Evolutionary conservation across 2,329 filamentous ascomycete species (phyloP), one percentile per base, ranked within the genome.

Genomic region (Alternaria burnsii): DNA sequence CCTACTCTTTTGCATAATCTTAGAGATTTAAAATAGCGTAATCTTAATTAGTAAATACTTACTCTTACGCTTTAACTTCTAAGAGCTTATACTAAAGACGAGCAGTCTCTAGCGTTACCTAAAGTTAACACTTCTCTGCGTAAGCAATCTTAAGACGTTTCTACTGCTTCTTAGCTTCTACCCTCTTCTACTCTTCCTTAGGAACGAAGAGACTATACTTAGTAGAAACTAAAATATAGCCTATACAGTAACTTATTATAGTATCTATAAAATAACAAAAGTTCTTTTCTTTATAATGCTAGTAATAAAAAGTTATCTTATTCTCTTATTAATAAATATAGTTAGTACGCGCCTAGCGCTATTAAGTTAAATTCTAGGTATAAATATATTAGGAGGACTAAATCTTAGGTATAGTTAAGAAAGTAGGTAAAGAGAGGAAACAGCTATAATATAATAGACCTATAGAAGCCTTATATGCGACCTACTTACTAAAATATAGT

Each of bases 391-490:
- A 16, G 6, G 38, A 34, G 8, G 18, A 43, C 5, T 1, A 10
- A 11, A 44, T 40, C 16, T 55, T 55, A 28, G 43, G 52, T 12
- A 55, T 55, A 38, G 42, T 47, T 47, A 55, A 24, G 20, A 47
- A 55, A 24, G 52, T 22, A 14, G 10, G 30, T 11, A 40, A 40
- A 20, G n/a, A 28, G 28, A 18, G 28, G 5, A 10, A 10, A 30
- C 5, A 30, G 20, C 3, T 20, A 20, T 20, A 20, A 3, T 20
- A 20, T 20, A 20, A 20, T 20, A 20, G 20, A 20, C 3, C 20
- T 20, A 20, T 20, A 20, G 20, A 20, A 20, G 20, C 20, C 20
- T 20, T 20, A 3, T 20, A 20, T 20, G 3, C 20, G 3, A 22
- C 22, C 22, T 22, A 3, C 22, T 4, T 22, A 22, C 3, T 22